Conservation (phyloP, 768 basidiomycete species). For the Leccinellum rugosiceps region DNA sequence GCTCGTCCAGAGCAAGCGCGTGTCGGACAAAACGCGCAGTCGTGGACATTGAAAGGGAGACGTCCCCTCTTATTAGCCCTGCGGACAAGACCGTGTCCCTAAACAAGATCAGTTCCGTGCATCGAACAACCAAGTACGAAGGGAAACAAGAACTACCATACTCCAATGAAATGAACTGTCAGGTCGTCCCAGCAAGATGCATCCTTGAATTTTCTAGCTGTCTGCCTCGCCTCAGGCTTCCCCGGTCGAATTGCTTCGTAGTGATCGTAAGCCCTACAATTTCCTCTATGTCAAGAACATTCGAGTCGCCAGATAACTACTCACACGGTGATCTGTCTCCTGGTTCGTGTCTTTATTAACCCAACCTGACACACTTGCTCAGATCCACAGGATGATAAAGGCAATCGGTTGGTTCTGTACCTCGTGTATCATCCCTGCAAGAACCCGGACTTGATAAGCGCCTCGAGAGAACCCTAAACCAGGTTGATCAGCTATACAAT, state of each 20-base stretch:
- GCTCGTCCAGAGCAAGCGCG: background rate
- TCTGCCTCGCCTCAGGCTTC: background rate
- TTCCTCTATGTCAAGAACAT: background rate
- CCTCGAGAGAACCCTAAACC: background rate
- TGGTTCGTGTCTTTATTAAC: background rate
- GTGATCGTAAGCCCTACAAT: background rate
- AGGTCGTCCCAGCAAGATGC: background rate
- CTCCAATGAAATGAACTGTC: conserved; percentile 37
- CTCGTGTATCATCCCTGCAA: background rate
- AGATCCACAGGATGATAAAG: background rate
- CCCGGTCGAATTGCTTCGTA: background rate
- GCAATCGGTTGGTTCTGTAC: background rate
- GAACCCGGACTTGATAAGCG: background rate
- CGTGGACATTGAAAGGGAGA: conserved; percentile 48
- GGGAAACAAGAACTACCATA: too few relatives aligned
- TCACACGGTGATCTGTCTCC: background rate
- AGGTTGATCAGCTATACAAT: background rate
- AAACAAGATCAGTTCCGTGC: background rate
- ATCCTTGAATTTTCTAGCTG: background rate
- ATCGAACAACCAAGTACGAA: too few relatives aligned
- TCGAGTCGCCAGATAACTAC: background rate
- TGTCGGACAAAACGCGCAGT: conserved; percentile 32
- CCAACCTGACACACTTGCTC: background rate
- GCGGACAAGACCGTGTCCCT: conserved; percentile 64
- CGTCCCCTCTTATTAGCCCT: conserved; percentile 42